Evolutionary conservation across 1,139 yeast species (phyloP), one percentile per base, ranked within the genome.

Genomic region (Debaryomycetaceae sp.): DNA sequence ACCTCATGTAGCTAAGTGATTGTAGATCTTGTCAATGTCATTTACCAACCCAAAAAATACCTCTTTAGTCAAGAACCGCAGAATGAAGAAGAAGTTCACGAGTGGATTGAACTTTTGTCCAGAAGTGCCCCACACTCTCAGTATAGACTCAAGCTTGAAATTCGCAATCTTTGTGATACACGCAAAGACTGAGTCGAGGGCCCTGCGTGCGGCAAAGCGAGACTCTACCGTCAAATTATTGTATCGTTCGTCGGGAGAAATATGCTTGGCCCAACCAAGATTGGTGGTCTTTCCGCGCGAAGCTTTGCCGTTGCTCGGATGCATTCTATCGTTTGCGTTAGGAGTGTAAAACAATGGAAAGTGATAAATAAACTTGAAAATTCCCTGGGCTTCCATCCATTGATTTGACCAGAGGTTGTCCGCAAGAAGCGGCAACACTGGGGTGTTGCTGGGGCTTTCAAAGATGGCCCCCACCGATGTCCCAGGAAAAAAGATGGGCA

Each of bases 281-380:
- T 28, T 18, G 21, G n/a, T 12, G 10, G 5, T n/a, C 17, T 11
- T 5, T 9, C 18, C 24, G 5, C 23, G 25, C n/a, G 16, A 13
- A 17, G 15, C 23, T 14, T 23, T 14, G 20, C 14, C 22, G 16
- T 17, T 27, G 5, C 9, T 4, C 8, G 36, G 38, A 32, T 38
- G 48, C 32, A 48, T 39, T 29, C 43, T 45, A 32, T 51, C 49
- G 29, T 53, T 61, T 4, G 56, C 38, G 6, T 42, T 44, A 0
- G 66, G 66, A 1, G 67, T 52, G 2, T 57, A 44, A 18, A 61
- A 36, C 2, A 61, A 30, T 0, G 68, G 66, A 11, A 61, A 37
- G 36, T 61, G 67, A 17, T 50, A 34, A 8, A 49, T 36, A 2
- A 47, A 29, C 11, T 42, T 43, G 36, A 28, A 41, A 44, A 34